A percentile compares a stretch with the other conserved stretches of the same genome.
Conservation (phyloP, 2,329 filamentous ascomycete species). For the Teratosphaeria viscida region DNA sequence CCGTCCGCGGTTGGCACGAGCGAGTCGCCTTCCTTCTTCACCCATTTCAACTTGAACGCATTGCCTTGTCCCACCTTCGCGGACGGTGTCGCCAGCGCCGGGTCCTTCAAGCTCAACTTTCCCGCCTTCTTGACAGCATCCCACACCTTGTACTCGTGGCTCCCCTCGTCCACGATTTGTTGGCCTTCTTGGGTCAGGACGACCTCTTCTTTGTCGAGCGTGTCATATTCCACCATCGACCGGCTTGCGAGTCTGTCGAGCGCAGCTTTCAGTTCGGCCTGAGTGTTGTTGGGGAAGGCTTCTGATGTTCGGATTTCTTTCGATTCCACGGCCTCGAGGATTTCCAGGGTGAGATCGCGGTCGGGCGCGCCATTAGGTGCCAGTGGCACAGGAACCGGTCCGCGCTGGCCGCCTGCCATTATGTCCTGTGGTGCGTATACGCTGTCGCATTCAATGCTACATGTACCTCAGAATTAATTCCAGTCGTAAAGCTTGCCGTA, state of each 20-base stretch:
- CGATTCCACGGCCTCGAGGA: constrained; percentile 57
- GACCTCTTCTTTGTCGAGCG: constrained; percentile 68
- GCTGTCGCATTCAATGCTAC: neutral
- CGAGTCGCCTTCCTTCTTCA: constrained; percentile 50
- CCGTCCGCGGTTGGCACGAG: constrained; percentile 52
- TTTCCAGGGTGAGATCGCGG: constrained; percentile 59
- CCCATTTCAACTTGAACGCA: constrained; percentile 70
- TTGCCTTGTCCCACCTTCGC: constrained; percentile 87
- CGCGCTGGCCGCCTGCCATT: constrained; percentile 20
- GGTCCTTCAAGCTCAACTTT: constrained; percentile 36
- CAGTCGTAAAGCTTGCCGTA: neutral
- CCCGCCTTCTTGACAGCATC: constrained; percentile 36
- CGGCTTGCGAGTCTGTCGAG: constrained; percentile 77
- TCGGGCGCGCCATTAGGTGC: constrained; percentile 19
- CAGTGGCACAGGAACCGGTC: constrained; percentile 36
- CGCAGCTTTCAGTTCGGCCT: constrained; percentile 62
- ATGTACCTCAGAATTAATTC: neutral
- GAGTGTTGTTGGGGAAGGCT: constrained; percentile 22
- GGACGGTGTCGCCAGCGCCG: constrained; percentile 58
- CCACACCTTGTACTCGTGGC: constrained; percentile 43
- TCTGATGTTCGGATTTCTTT: constrained; percentile 19
- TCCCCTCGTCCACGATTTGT: constrained; percentile 50
- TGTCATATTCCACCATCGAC: constrained; percentile 78
- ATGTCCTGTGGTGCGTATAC: neutral
- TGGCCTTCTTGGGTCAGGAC: constrained; percentile 71